Base-by-base conservation (phyloP, 208 protist species). In the Crithidia acanthocephali region DNA sequence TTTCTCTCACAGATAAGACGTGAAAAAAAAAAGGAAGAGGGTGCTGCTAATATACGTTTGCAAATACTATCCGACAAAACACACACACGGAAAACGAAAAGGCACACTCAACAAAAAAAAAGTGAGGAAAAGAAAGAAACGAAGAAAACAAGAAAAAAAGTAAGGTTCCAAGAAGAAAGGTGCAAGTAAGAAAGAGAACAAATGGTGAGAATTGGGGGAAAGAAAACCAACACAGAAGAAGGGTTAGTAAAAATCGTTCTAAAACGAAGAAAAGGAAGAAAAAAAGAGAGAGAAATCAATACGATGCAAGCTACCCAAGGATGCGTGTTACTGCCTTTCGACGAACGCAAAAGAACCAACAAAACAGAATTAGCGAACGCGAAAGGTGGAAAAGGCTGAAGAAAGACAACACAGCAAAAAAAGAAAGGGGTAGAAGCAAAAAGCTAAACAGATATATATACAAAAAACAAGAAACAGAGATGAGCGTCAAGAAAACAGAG, bases 141-240 rank as follows among this genome's bases (percentile, higher is more conserved):
- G 37, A 22, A 22, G 8, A 51, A 25, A 18, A 40, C 32, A 48
- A 57, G 47, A 48, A 33, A 74, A 32, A 58, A 67, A 66, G 33
- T n/a, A 65, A 22, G 44, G 44, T 48, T 48, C 44, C 44, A 48
- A 48, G 33, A 45, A 44, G n/a, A 27, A 50, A 57, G 11, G 35
- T 11, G 35, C 35, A 66, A 58, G 35, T 9, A 68, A 50, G 42
- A 62, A 59, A 67, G 50, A 35, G 67, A 56, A 42, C 48, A 60
- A 4, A 27, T 18, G 22, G 18, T 40, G 33, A 60, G 16, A 68
- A 68, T 48, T 48, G 2, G 44, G 18, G 18, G 6, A 28, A 58
- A 44, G 3, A 30, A 25, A 30, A 50, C 6, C 6, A 50, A 50
- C 8, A 50, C 7, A 50, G 20, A 50, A 16, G 45, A 5, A 22